Evolutionary conservation across 2,329 filamentous ascomycete species (phyloP).

Genomic region (Cucurbitaria berberidis): DNA sequence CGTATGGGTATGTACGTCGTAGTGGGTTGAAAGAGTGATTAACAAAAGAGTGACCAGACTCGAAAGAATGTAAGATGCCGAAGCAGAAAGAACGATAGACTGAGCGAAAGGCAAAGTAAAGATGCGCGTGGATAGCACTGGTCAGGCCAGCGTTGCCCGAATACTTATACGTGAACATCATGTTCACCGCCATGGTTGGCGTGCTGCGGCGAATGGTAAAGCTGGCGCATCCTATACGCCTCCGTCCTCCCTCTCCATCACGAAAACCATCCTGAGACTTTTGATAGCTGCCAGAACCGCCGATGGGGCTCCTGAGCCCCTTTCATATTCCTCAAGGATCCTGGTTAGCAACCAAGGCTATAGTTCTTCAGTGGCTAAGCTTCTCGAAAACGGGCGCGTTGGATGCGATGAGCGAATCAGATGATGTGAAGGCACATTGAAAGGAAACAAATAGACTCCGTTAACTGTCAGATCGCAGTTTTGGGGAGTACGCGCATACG

Average conservation of each 20-base stretch:
- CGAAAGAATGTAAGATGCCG: conserved; percentile 33
- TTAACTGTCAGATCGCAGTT: conserved; percentile 23
- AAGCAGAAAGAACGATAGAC: conserved; percentile 15
- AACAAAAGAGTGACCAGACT: conserved; percentile 38
- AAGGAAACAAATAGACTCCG: conserved; percentile 8
- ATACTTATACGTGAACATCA: conserved; percentile 4
- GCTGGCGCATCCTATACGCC: not conserved
- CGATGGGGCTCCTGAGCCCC: conserved; percentile 12
- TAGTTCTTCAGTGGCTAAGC: conserved; percentile 16
- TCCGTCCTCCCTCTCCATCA: conserved; percentile 5
- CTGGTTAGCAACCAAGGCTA: conserved; percentile 9
- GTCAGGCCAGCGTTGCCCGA: not conserved
- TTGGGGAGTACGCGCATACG: conserved; percentile 23
- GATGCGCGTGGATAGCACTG: not conserved
- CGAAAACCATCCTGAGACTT: conserved; percentile 15
- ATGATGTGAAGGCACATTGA: not conserved
- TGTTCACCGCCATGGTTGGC: not conserved
- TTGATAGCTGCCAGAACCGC: conserved; percentile 16
- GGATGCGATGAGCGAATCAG: conserved; percentile 17
- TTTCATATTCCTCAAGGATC: conserved; percentile 12
- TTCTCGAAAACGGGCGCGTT: conserved; percentile 15
- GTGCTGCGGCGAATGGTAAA: not conserved
- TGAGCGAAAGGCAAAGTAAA: not conserved
- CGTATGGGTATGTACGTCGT: not conserved
- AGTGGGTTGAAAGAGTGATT: conserved; percentile 3